Percentiles rank a stretch among this genome's conserved stretches.
Conservation (phyloP, 305 asterid species). For the Petunia hybrid region DNA sequence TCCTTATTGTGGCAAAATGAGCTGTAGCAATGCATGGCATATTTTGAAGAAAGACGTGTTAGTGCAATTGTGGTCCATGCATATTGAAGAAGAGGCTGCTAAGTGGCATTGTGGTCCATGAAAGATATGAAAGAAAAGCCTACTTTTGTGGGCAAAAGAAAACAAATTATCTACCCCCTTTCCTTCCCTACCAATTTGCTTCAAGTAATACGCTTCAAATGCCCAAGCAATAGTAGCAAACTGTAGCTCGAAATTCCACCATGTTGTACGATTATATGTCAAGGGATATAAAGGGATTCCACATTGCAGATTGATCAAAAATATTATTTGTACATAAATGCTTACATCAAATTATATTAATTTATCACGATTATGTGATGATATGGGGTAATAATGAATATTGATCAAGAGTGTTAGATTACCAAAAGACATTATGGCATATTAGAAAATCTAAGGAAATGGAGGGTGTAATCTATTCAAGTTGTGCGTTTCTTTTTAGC, state of each 20-base stretch:
- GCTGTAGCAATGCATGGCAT: conserved; percentile 1
- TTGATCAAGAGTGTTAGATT: too few relatives aligned
- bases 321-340: too few relatives aligned
- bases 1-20: conserved; percentile 5
- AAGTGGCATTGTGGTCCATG: conserved; percentile 29
- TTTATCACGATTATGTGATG: neutral
- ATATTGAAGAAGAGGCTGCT: neutral
- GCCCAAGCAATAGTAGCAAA: neutral
- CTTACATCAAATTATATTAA: too few relatives aligned
- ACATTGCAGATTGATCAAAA: too few relatives aligned
- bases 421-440: neutral
- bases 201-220: neutral
- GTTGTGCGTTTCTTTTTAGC: neutral
- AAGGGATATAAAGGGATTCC: too few relatives aligned
- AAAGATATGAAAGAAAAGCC: conserved; percentile 11
- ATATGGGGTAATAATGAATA: neutral
- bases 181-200: neutral
- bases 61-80: conserved; percentile 32
- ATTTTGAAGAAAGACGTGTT: neutral
- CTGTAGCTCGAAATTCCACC: neutral
- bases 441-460: too few relatives aligned
- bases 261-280: neutral
- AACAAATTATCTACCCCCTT: neutral
- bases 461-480: too few relatives aligned
- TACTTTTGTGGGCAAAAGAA: neutral